Evolutionary conservation across 2,329 filamentous ascomycete genomes (phyloP).

Genomic region (Pseudopithomyces maydicus): DNA sequence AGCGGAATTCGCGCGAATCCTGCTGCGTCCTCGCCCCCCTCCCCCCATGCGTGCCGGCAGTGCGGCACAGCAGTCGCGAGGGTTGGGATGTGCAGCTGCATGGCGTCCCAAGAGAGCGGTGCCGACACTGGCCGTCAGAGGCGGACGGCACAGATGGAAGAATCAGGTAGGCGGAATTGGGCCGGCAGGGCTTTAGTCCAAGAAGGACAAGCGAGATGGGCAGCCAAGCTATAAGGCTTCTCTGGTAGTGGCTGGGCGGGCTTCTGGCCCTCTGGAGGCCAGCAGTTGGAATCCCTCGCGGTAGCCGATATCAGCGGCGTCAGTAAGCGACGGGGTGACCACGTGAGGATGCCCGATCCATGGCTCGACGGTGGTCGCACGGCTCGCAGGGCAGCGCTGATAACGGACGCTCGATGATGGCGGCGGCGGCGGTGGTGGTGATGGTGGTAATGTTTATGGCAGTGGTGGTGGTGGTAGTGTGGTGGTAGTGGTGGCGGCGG

Average conservation of each 20-base stretch:
- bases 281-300: neutral
- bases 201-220: slow-evolving; percentile 1
- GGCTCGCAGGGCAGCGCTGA: no score
- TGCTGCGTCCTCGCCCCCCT: neutral
- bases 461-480: neutral
- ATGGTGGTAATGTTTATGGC: neutral
- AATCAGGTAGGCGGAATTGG: neutral
- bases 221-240: slow-evolving; percentile 2
- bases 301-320: slow-evolving; percentile 1
- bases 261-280: neutral
- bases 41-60: neutral
- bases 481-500: neutral
- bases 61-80: neutral
- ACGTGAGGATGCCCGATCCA: neutral
- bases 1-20: neutral
- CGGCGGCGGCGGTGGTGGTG: neutral
- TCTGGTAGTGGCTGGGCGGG: neutral
- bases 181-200: neutral
- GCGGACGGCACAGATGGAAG: neutral
- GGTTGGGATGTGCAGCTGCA: neutral
- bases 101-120: neutral
- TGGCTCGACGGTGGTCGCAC: neutral
- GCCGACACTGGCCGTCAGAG: neutral
- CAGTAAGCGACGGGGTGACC: neutral
- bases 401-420: neutral